Evolutionary conservation across 495 filamentous ascomycete genomes (phyloP), one percentile per base, ranked within the genome.

Genomic region (Aspergillus wentii): DNA sequence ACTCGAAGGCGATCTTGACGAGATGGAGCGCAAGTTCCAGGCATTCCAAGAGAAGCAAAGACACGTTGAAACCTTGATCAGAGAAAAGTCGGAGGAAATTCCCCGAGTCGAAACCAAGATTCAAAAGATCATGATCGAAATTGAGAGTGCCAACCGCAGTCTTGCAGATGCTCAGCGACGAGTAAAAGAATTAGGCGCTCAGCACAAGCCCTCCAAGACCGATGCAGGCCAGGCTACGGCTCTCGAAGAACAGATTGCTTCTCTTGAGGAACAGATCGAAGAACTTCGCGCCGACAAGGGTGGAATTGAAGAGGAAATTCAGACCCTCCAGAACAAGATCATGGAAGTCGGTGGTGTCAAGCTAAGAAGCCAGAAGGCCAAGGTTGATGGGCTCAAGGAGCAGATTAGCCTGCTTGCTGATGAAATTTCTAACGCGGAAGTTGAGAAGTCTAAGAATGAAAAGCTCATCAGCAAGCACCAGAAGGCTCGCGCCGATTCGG

Each of bases 281-380:
- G 86, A 84, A 45, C 72, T 97, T 8, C 83, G 83, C 37, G 65
- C 73, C 15, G 87, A 96, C 57, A 95, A 85, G 26, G 71, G 82
- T 11, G 87, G 80, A 18, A 80, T 95, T 15, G 94, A 98, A 49
- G 79, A 83, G 26, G 92, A 95, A 58, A 95, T 98, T 48, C 87
- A 92, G 61, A 69, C 66, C 2, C 72, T 98, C 14, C 90, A 97
- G 58, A 83, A 86, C 69, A 94, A 92, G 69, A 97, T 98, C 51
- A 96, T 97, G 91, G 84, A 95, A 62, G 81, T 94, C 38, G 92
- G 92, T 43, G 92, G 92, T 64, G 89, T 96, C 30, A 83, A 85
- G 56, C 79, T 98, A 8, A 80, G 92, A 30, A 76, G 81, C 17
- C 91, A 97, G 55, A 91, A 92, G 50, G 83, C 86, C 20, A 95